phyloP scores from a whole-genome alignment of 257 asterid genomes.

The Anisodus tanguticus region DNA sequence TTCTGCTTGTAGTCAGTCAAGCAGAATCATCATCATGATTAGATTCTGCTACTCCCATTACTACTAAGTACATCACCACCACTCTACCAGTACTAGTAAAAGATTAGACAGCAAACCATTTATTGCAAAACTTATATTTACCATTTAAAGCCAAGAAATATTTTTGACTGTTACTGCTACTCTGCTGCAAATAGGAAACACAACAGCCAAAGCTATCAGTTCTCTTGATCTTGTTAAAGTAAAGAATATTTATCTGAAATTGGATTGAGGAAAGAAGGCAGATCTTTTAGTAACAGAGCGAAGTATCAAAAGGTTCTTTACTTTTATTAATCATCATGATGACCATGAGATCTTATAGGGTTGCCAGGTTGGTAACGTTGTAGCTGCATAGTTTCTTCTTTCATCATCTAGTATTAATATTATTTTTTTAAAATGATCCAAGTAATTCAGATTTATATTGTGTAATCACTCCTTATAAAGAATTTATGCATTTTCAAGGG shows the following conservation, averaged over 20 bases:
- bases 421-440: no score
- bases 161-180: not conserved
- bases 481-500: not conserved
- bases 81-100: not conserved
- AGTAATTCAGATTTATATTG: no score
- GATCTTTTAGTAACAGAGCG: not conserved
- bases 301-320: not conserved
- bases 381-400: no score
- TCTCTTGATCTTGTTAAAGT: not conserved
- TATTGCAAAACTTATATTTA: conserved; percentile 6
- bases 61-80: not conserved
- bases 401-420: no score
- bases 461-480: not conserved
- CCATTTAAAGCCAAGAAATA: not conserved
- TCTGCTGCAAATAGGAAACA: not conserved
- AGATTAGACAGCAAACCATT: conserved; percentile 17
- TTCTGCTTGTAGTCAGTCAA: not conserved
- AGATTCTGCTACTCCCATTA: not conserved
- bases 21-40: not conserved
- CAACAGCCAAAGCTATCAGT: not conserved
- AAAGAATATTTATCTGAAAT: not conserved
- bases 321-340: not conserved
- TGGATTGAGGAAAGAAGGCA: not conserved
- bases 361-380: no score
- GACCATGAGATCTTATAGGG: not conserved